Evolutionary conservation across 106 monocot species (phyloP).

Genomic region (Dioscorea alata): DNA sequence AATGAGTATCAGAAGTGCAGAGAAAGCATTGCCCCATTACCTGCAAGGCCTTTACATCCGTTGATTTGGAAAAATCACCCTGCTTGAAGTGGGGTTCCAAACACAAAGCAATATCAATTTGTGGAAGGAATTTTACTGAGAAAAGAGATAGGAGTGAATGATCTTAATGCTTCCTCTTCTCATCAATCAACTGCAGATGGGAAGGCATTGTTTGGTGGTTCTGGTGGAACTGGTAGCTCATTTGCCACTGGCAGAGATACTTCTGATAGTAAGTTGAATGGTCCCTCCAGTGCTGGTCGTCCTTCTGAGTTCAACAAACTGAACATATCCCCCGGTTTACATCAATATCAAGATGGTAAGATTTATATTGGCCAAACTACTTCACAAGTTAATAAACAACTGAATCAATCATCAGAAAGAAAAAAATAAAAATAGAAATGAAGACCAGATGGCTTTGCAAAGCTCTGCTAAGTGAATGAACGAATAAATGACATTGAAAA

Average conservation of each 20-base stretch:
- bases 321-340: constrained; percentile 17
- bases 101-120: no score
- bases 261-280: constrained; percentile 15
- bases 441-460: constrained; percentile 9
- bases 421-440: constrained; percentile 14
- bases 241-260: constrained; percentile 12
- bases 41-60: constrained; percentile 67
- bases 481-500: constrained; percentile 21
- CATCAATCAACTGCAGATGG: constrained; percentile 25
- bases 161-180: no score
- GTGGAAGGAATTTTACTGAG: no score
- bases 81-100: constrained; percentile 69
- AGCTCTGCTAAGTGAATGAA: constrained; percentile 12
- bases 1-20: constrained; percentile 51
- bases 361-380: constrained; percentile 4
- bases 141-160: no score
- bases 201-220: constrained; percentile 15
- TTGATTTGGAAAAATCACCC: constrained; percentile 82
- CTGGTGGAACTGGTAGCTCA: constrained; percentile 16
- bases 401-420: constrained; percentile 21
- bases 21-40: constrained; percentile 57
- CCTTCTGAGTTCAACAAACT: constrained; percentile 17
- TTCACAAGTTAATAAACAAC: constrained; percentile 14
- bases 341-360: constrained; percentile 6
- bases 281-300: constrained; percentile 3